Conservation (phyloP, 768 basidiomycete species). For the Lactifluus pinguis region DNA sequence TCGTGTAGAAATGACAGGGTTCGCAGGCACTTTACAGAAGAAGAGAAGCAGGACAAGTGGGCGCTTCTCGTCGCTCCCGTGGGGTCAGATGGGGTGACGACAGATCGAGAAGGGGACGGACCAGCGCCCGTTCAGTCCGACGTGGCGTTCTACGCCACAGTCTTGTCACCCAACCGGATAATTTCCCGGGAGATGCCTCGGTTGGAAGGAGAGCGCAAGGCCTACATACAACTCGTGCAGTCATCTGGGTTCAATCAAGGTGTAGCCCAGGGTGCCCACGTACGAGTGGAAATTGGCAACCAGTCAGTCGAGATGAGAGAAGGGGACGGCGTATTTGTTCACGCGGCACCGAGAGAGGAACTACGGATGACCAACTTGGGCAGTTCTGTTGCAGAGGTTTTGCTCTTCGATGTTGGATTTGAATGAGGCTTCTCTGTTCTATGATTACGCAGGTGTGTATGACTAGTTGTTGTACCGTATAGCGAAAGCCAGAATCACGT, state of each 20-base stretch:
- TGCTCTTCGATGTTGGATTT: slow-evolving; percentile 68
- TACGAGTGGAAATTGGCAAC: slow-evolving; percentile 41
- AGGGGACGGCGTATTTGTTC: slow-evolving; percentile 81
- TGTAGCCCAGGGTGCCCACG: slow-evolving; percentile 43
- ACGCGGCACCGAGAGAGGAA: slow-evolving; percentile 36
- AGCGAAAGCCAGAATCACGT: slow-evolving; percentile 6
- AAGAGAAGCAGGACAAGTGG: slow-evolving; percentile 32
- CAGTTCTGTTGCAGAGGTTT: slow-evolving; percentile 55
- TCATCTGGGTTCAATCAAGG: slow-evolving; percentile 69
- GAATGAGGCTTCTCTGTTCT: background rate
- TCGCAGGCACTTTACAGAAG: slow-evolving; percentile 51
- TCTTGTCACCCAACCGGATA: slow-evolving; percentile 50
- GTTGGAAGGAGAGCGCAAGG: slow-evolving; percentile 36
- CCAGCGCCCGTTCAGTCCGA: slow-evolving; percentile 75
- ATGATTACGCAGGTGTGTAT: too few relatives aligned
- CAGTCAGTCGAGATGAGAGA: slow-evolving; percentile 55
- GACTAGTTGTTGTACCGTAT: background rate
- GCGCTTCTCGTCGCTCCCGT: slow-evolving; percentile 65
- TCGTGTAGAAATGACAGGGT: background rate
- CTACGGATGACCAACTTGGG: slow-evolving; percentile 56
- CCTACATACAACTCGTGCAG: slow-evolving; percentile 82
- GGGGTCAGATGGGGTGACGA: slow-evolving; percentile 41
- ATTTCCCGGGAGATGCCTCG: slow-evolving; percentile 42
- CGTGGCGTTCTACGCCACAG: slow-evolving; percentile 63
- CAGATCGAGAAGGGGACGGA: slow-evolving; percentile 57